Conservation (phyloP, 345 rosid genomes). For the Populus deltoides region DNA sequence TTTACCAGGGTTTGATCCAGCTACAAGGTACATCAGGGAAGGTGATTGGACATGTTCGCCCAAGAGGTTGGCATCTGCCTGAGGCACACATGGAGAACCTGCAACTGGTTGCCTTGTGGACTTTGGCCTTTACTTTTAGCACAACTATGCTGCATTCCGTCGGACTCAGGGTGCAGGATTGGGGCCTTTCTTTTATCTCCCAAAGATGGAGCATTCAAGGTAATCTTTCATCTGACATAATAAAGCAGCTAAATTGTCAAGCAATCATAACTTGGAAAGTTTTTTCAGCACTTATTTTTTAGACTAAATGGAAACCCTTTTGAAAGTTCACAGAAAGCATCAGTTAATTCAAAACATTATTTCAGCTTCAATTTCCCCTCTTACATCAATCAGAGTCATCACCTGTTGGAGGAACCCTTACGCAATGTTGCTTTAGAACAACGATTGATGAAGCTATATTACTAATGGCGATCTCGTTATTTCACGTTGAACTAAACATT, state of each 20-base stretch:
- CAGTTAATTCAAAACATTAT: not conserved
- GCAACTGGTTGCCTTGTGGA: conserved; percentile 89
- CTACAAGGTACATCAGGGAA: conserved; percentile 67
- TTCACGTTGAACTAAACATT: not conserved
- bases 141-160: conserved; percentile 65
- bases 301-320: not conserved
- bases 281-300: not conserved
- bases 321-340: not conserved
- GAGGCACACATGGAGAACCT: conserved; percentile 84
- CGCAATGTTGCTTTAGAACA: not conserved
- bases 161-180: conserved; percentile 68
- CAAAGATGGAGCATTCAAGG: conserved; percentile 96
- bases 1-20: conserved; percentile 73
- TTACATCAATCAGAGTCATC: not conserved
- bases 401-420: not conserved
- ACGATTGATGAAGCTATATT: not conserved
- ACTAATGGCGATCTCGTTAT: not conserved
- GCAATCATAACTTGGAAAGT: not conserved
- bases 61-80: conserved; percentile 91
- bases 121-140: conserved; percentile 86
- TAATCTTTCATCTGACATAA: conserved; percentile 11
- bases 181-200: conserved; percentile 95
- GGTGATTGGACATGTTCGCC: conserved; percentile 75
- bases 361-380: not conserved
- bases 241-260: not conserved